Percentiles rank a stretch among this genome's conserved stretches.
Evolutionary conservation across 805 yeast species (phyloP).

Genomic region (Pichia phayaonensis): DNA sequence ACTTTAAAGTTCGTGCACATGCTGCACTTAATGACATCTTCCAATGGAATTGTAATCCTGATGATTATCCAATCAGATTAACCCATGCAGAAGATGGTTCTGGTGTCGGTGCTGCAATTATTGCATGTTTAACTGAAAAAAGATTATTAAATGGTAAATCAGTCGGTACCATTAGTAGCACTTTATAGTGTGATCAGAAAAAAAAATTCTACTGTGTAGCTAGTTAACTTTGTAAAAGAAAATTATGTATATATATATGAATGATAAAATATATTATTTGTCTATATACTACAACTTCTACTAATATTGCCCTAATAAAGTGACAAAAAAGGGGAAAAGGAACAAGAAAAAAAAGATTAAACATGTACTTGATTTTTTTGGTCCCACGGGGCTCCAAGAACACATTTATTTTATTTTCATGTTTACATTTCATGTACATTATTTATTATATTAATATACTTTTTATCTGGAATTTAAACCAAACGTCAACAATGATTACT

Average conservation of each 20-base stretch:
- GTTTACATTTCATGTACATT: background rate
- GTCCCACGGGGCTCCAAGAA: background rate
- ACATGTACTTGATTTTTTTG: no score
- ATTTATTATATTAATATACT: no score
- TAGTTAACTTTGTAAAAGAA: background rate
- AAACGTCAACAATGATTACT: background rate
- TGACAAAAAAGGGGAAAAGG: no score
- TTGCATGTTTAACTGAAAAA: slow-evolving; percentile 87
- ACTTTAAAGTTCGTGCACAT: slow-evolving; percentile 84
- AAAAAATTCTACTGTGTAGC: background rate
- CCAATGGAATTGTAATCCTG: slow-evolving; percentile 48
- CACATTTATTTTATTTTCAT: background rate
- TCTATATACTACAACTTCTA: background rate
- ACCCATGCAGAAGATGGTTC: slow-evolving; percentile 75
- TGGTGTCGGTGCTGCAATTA: slow-evolving; percentile 97
- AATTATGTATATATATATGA: background rate
- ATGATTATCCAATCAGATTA: slow-evolving; percentile 21
- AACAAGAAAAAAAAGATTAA: no score
- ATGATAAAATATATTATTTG: background rate
- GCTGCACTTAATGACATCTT: slow-evolving; percentile 82
- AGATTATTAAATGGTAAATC: slow-evolving; percentile 63
- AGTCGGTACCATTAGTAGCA: slow-evolving; percentile 14
- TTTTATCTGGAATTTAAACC: background rate
- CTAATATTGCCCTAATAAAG: no score
- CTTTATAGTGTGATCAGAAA: background rate